A percentile compares a stretch with the other conserved stretches of the same genome.
Conservation (phyloP, 352 stramenopile genomes). For the Salisapilia sapeloensis region DNA sequence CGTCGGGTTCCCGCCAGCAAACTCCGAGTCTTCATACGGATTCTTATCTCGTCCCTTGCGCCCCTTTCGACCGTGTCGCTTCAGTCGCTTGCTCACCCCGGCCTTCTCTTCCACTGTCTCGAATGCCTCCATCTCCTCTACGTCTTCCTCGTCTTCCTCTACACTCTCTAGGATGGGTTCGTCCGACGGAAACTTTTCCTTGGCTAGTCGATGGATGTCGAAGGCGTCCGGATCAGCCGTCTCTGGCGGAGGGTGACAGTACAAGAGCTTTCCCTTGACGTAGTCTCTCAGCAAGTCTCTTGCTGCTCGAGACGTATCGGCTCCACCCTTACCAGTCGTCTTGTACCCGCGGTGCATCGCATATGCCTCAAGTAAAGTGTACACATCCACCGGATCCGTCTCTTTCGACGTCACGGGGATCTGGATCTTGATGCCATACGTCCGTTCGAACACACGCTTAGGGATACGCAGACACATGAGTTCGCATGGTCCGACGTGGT, state of each 20-base stretch:
- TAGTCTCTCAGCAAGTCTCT: conserved; percentile 97
- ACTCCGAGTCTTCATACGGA: conserved; percentile 87
- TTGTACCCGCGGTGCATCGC: conserved; percentile 83
- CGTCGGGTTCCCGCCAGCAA: conserved; percentile 21
- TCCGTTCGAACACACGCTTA: conserved; percentile 90
- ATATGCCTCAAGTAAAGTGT: conserved; percentile 54
- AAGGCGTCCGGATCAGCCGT: conserved; percentile 36
- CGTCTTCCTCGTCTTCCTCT: conserved; percentile 3
- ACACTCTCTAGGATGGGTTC: conserved; percentile 5
- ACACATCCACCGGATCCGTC: conserved; percentile 62
- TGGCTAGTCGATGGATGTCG: conserved; percentile 51
- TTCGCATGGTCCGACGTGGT: conserved; percentile 88
- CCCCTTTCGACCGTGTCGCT: conserved; percentile 93
- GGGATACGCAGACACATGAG: conserved; percentile 92
- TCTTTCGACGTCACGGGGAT: conserved; percentile 47
- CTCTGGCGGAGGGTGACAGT: conserved; percentile 89
- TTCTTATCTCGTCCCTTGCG: conserved; percentile 94
- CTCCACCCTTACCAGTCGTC: conserved; percentile 86
- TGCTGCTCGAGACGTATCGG: conserved; percentile 89
- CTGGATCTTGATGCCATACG: conserved; percentile 91
- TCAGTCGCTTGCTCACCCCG: conserved; percentile 60
- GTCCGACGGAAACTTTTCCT: conserved; percentile 25
- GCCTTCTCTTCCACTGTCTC: conserved; percentile 60
- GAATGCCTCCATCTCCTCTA: conserved; percentile 36
- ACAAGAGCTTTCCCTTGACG: conserved; percentile 93